A percentile compares a stretch with the other conserved stretches of the same genome.
These are phyloP conservation scores for Asterophora parasitica DNA, from an alignment of 768 basidiomycete genomes.

Conservation along the genomic window DNA sequence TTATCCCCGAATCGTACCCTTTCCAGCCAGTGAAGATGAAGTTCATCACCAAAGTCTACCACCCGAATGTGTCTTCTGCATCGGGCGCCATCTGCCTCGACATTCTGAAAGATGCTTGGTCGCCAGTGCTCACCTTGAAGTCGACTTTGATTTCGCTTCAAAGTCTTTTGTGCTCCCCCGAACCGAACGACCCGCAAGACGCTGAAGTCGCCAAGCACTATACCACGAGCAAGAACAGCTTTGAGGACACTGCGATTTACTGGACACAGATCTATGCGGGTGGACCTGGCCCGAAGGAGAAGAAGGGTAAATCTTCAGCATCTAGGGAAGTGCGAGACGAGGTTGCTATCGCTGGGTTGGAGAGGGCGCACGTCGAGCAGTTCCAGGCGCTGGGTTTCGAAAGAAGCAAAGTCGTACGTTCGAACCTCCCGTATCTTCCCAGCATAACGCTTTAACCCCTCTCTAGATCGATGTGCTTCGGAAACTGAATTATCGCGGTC, in stretches of 20 bases:
- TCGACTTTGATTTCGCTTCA: conserved; percentile 94
- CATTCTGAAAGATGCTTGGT: conserved; percentile 88
- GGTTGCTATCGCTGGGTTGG: conserved; percentile 77
- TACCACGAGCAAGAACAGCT: conserved; percentile 79
- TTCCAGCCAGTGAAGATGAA: conserved; percentile 98
- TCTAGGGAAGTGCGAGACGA: conserved; percentile 48
- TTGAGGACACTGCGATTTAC: conserved; percentile 89
- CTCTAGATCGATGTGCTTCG: conserved; percentile 81
- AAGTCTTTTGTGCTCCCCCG: conserved; percentile 87
- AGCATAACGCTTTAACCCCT: conserved; percentile 3
- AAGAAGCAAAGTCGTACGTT: conserved; percentile 77
- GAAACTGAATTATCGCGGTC: conserved; percentile 81
- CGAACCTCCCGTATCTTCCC: not conserved
- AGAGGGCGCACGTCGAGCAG: conserved; percentile 76
- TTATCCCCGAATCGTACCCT: conserved; percentile 87
- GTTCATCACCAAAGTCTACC: conserved; percentile 94
- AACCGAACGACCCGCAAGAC: conserved; percentile 96
- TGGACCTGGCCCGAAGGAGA: conserved; percentile 49
- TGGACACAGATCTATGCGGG: conserved; percentile 94
- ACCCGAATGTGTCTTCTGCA: conserved; percentile 92
- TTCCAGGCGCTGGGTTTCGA: conserved; percentile 85
- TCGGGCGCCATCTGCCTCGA: conserved; percentile 95
- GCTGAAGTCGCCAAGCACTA: conserved; percentile 98
- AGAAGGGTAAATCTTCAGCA: conserved; percentile 35
- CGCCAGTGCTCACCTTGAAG: conserved; percentile 91